Base-by-base conservation (phyloP, 805 yeast species). In the Alloascoidea africana region DNA sequence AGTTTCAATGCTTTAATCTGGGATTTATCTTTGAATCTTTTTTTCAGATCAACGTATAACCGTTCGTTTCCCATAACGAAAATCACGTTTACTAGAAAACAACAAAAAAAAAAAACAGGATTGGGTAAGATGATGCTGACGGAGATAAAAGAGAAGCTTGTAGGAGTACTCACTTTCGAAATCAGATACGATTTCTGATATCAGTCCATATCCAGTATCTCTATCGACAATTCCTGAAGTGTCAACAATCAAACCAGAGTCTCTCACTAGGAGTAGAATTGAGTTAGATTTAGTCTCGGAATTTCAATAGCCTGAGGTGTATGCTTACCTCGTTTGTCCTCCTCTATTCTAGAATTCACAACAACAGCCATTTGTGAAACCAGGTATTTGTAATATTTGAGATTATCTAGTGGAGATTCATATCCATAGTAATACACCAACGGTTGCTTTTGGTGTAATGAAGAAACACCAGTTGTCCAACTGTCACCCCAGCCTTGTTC, bases 401-500 rank as follows among this genome's bases (percentile, higher is more conserved):
- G 52, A 52, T 85, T 85, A 8, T 73, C 76, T 1, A 56, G 46
- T 8, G 72, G 63, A 27, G 62, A 56, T 36, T 76, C 82, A 38
- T 76, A 65, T 0, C 97, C 98, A 55, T 65, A 85, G 48, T 69
- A 76, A 48, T 80, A 77, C 5, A 81, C 89, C n/a, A 80, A 54
- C 0, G 97, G 96, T 54, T 84, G 93, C 53, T 84, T 83, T n/a
- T 83, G 82, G 53, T 82, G 87, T 1, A 54, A 44, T 4, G 48
- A 44, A 2, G 63, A 49, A 1, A 83, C 73, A 33, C 93, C 91
- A 6, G 83, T 75, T 0, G 86, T 73, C 42, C 75, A 65, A 16
- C 81, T 73, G 36, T 84, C 83, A 43, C 94, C 95, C 62, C 93
- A 80, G 2, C 70, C 68, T 15, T 71, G 68, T 48, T 83, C 89